Evolutionary conservation across 2,329 filamentous ascomycete genomes (phyloP).

Genomic region (Alternaria conjuncta): DNA sequence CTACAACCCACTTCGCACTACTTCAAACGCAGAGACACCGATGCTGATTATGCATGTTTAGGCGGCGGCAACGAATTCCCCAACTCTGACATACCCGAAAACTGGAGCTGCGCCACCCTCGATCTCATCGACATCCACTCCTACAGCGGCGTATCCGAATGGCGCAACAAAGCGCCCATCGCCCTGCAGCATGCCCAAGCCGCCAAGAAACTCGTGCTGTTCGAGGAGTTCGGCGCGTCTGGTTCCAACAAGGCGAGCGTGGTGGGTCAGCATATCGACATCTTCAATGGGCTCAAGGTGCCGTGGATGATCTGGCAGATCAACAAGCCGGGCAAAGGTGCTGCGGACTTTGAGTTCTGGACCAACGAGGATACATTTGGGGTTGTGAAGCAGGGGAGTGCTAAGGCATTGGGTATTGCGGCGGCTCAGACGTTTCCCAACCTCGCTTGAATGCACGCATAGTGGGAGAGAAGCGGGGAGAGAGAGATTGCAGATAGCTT

Average conservation of each 20-base stretch:
- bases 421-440: not conserved
- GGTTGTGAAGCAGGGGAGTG: not conserved
- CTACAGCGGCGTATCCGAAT: constrained; percentile 8
- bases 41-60: not conserved
- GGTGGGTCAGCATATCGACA: constrained; percentile 10
- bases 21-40: no score
- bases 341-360: constrained; percentile 14
- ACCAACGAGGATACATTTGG: constrained; percentile 3
- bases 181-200: constrained; percentile 3
- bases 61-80: not conserved
- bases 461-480: fast-evolving
- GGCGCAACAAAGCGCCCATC: constrained; percentile 7
- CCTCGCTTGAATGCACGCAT: not conserved
- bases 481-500: not conserved
- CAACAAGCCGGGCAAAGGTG: constrained; percentile 10
- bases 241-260: constrained; percentile 1
- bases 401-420: not conserved
- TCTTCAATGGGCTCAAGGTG: constrained; percentile 10
- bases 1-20: not conserved
- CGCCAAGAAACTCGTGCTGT: constrained; percentile 6
- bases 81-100: not conserved
- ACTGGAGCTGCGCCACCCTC: not conserved
- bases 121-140: constrained; percentile 11
- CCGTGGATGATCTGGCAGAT: constrained; percentile 12
- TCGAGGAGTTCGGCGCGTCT: constrained; percentile 10